Conservation (phyloP, 1,284 basidiomycete genomes). For the Moesziomyces globuligerus region DNA sequence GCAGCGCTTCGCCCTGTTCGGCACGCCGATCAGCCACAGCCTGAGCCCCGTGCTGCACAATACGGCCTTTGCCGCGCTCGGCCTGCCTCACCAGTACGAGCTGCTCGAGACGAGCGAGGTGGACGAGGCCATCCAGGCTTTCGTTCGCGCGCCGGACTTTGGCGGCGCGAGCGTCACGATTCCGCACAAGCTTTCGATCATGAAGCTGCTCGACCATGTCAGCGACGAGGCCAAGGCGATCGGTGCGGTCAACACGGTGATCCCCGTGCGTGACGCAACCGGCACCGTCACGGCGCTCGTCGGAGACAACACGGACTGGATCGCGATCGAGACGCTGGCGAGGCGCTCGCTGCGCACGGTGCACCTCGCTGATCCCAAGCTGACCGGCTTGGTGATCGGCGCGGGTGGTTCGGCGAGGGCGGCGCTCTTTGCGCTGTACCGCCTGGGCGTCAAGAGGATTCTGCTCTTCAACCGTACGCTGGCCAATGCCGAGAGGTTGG, state of each 20-base stretch:
- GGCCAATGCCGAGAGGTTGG: slow-evolving; percentile 55
- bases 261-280: slow-evolving; percentile 41
- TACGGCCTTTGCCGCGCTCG: slow-evolving; percentile 81
- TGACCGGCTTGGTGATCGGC: slow-evolving; percentile 63
- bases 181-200: slow-evolving; percentile 62
- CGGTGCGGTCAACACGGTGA: slow-evolving; percentile 65
- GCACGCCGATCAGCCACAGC: slow-evolving; percentile 86
- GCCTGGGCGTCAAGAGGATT: slow-evolving; percentile 56
- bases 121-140: slow-evolving; percentile 75
- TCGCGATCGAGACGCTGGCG: slow-evolving; percentile 55
- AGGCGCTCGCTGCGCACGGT: slow-evolving; percentile 35
- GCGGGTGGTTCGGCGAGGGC: slow-evolving; percentile 65
- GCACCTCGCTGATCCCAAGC: slow-evolving; percentile 28
- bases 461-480: slow-evolving; percentile 65
- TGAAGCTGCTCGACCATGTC: slow-evolving; percentile 56
- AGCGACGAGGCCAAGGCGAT: slow-evolving; percentile 60
- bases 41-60: slow-evolving; percentile 95
- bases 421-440: slow-evolving; percentile 63
- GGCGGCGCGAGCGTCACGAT: slow-evolving; percentile 92
- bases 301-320: slow-evolving; percentile 67
- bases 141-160: slow-evolving; percentile 78
- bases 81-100: slow-evolving; percentile 74
- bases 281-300: slow-evolving; percentile 27
- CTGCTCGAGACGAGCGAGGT: slow-evolving; percentile 80
- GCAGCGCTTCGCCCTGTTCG: slow-evolving; percentile 84